Percentiles rank a stretch among this genome's conserved stretches.
Evolutionary conservation across 1,284 basidiomycete species (phyloP).

Genomic region (Apiotrichum domesticum): DNA sequence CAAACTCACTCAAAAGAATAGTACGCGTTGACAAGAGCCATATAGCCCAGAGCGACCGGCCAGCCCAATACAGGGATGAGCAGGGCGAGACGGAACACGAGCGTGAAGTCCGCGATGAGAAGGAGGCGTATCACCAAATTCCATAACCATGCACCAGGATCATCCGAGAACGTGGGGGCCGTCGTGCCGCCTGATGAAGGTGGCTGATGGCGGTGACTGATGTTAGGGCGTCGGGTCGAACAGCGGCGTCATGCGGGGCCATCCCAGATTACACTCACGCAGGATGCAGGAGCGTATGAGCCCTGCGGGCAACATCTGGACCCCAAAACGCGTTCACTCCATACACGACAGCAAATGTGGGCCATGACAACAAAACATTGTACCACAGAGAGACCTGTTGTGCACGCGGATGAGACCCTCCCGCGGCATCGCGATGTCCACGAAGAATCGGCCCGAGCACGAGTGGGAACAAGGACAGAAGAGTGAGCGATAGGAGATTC

Average conservation of each 20-base stretch:
- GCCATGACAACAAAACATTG: conserved; percentile 43
- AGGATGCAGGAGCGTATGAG: conserved; percentile 40
- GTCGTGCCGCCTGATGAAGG: conserved; percentile 7
- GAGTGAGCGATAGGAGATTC: conserved; percentile 43
- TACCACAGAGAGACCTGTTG: conserved; percentile 41
- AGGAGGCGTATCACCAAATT: conserved; percentile 33
- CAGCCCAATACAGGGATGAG: conserved; percentile 40
- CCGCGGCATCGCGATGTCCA: background rate
- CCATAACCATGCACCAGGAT: conserved; percentile 24
- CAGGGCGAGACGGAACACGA: conserved; percentile 36
- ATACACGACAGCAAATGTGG: conserved; percentile 44
- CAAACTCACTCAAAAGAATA: conserved; percentile 46
- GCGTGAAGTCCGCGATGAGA: conserved; percentile 44
- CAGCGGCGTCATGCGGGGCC: too few relatives aligned
- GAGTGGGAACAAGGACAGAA: conserved; percentile 40
- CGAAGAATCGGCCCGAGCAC: conserved; percentile 35
- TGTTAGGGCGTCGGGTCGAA: background rate
- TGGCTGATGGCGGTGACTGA: conserved; percentile 38
- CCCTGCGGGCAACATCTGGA: conserved; percentile 38
- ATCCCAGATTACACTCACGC: conserved; percentile 19
- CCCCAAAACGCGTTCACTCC: conserved; percentile 46
- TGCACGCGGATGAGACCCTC: conserved; percentile 5
- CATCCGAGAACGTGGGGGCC: background rate
- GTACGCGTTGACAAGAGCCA: conserved; percentile 43
- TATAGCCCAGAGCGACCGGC: conserved; percentile 31